A percentile compares a stretch with the other conserved stretches of the same genome.
Conservation (phyloP, 345 rosid species). For the Brassica cretica region DNA sequence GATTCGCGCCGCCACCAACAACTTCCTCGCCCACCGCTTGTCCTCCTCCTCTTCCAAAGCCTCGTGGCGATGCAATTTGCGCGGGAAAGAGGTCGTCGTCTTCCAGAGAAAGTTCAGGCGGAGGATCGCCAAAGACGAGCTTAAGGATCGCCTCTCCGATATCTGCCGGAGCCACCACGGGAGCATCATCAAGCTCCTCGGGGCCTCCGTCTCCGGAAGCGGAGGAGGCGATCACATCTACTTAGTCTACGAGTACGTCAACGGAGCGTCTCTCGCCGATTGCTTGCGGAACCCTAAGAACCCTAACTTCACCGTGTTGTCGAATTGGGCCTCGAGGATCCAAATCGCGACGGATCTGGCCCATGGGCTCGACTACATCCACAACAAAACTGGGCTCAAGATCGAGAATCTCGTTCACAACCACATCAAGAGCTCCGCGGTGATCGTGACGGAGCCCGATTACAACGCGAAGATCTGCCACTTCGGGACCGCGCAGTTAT, state of each 20-base stretch:
- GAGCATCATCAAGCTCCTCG: constrained; percentile 66
- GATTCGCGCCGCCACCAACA: constrained; percentile 85
- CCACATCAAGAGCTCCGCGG: constrained; percentile 66
- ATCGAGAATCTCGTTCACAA: constrained; percentile 62
- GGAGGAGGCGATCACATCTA: constrained; percentile 56
- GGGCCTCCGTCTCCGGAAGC: constrained; percentile 56
- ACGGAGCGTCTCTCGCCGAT: constrained; percentile 67
- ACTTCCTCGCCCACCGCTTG: constrained; percentile 66
- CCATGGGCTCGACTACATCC: constrained; percentile 83
- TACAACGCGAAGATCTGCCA: constrained; percentile 72
- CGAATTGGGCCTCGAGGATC: constrained; percentile 80
- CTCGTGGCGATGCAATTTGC: constrained; percentile 74
- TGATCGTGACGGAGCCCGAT: constrained; percentile 67
- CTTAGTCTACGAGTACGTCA: constrained; percentile 66
- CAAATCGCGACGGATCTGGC: constrained; percentile 84
- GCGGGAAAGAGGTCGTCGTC: constrained; percentile 61
- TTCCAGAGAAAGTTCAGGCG: constrained; percentile 77
- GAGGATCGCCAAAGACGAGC: constrained; percentile 42
- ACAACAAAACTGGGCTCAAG: constrained; percentile 69
- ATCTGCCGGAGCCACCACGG: constrained; percentile 74
- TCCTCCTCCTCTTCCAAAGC: constrained; percentile 61
- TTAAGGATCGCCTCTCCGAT: constrained; percentile 53
- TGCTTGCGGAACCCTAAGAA: constrained; percentile 63
- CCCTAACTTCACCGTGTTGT: constrained; percentile 68
- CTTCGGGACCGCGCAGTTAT: constrained; percentile 79